phyloP scores from a whole-genome alignment of 2,329 filamentous ascomycete species.

The Colletotrichum camelliae region DNA sequence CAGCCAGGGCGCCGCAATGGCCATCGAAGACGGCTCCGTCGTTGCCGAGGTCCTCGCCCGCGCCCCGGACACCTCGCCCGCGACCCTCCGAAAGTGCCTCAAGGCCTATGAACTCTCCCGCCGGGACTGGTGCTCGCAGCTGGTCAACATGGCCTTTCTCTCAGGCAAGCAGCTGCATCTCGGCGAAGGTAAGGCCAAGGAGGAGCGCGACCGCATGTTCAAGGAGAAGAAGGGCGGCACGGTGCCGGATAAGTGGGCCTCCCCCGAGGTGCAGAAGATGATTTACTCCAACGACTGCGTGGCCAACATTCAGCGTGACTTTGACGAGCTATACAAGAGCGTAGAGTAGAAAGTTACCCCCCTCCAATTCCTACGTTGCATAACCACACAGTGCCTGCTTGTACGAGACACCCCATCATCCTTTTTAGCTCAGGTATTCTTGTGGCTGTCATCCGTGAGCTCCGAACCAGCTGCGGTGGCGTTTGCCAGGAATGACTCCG shows the following conservation, averaged over 20 bases:
- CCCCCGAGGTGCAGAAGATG: slow-evolving; percentile 70
- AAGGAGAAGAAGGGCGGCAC: slow-evolving; percentile 55
- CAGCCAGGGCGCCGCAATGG: slow-evolving; percentile 71
- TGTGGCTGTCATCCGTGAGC: slow-evolving; percentile 19
- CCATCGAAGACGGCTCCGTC: slow-evolving; percentile 70
- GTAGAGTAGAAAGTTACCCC: slow-evolving; percentile 22
- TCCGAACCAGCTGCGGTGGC: neutral
- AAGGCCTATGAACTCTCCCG: slow-evolving; percentile 61
- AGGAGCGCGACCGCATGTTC: slow-evolving; percentile 64
- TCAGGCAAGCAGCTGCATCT: slow-evolving; percentile 62
- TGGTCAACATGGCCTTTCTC: slow-evolving; percentile 59
- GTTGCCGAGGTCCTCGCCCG: slow-evolving; percentile 57
- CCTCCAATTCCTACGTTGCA: neutral
- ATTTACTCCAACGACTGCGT: slow-evolving; percentile 70
- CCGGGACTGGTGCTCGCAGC: slow-evolving; percentile 57
- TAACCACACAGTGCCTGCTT: neutral
- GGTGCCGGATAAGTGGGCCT: slow-evolving; percentile 73
- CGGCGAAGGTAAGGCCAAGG: slow-evolving; percentile 61
- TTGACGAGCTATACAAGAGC: slow-evolving; percentile 50
- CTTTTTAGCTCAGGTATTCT: neutral
- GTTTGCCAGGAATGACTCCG: neutral
- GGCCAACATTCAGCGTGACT: slow-evolving; percentile 56
- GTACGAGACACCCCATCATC: neutral
- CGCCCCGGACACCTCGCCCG: slow-evolving; percentile 39
- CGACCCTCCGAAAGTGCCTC: slow-evolving; percentile 52